phyloP scores from a whole-genome alignment of 2,329 filamentous ascomycete species.

The Colletotrichum australisinense region DNA sequence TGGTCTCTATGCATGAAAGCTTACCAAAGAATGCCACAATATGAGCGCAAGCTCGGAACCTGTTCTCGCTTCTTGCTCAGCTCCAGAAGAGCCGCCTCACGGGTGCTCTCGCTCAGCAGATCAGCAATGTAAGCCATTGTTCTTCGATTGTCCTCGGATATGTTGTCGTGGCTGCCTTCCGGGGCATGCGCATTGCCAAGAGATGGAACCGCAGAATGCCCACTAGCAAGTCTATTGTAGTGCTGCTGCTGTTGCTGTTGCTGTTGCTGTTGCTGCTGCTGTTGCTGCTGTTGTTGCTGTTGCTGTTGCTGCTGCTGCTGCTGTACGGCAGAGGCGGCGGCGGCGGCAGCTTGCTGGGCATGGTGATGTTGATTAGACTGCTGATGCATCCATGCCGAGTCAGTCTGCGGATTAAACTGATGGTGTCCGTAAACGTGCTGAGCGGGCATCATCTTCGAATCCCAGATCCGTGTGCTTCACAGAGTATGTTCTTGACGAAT shows the following conservation, averaged over 20 bases:
- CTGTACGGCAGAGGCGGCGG: conserved; percentile 63
- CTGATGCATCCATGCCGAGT: conserved; percentile 76
- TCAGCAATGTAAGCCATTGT: conserved; percentile 96
- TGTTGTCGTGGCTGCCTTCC: conserved; percentile 70
- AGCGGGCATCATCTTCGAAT: conserved; percentile 68
- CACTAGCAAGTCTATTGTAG: conserved; percentile 79
- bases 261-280: conserved; percentile 47
- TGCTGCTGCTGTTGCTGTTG: conserved; percentile 61
- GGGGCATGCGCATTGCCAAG: conserved; percentile 62
- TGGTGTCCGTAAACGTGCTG: conserved; percentile 76
- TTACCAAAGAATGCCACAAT: conserved; percentile 96
- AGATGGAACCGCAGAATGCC: conserved; percentile 64
- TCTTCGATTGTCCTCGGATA: conserved; percentile 90
- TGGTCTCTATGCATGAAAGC: conserved; percentile 42
- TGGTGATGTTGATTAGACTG: conserved; percentile 71
- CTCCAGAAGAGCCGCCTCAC: conserved; percentile 92
- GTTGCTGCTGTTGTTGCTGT: conserved; percentile 63
- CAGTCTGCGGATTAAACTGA: conserved; percentile 72
- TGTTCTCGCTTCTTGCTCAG: conserved; percentile 99
- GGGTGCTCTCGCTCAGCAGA: conserved; percentile 85
- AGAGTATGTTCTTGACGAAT: background rate
- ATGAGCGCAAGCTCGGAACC: conserved; percentile 94
- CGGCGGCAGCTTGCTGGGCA: conserved; percentile 64
- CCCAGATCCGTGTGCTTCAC: background rate
- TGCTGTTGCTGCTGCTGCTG: conserved; percentile 62